phyloP scores from a whole-genome alignment of 73 alveolate species.

The Durusdinium trenchii region DNA sequence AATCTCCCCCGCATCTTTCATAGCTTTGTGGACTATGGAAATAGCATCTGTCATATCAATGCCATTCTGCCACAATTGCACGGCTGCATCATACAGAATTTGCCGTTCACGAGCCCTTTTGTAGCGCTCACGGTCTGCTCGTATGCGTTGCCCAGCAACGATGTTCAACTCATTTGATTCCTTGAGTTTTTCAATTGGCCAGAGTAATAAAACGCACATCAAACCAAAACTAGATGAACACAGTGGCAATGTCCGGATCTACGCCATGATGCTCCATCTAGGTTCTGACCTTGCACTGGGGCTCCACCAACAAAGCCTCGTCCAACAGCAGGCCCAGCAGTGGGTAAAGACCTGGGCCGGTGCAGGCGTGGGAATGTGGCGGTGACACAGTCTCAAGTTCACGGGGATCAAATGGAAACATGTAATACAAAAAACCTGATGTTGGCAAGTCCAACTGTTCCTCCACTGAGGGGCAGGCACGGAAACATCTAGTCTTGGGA shows the following conservation, averaged over 20 bases:
- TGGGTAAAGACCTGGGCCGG: not conserved
- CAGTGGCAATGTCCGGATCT: too few species aligned
- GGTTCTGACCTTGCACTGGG: not conserved
- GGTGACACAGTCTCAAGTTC: too few species aligned
- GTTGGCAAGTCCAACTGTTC: not conserved
- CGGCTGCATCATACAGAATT: too few species aligned
- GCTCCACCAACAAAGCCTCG: not conserved
- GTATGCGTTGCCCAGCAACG: not conserved
- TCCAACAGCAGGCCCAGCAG: slow-evolving; percentile 23
- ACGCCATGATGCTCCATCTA: not conserved
- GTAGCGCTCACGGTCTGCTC: not conserved
- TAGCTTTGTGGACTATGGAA: not conserved
- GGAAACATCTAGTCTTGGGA: not conserved
- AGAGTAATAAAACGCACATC: too few species aligned
- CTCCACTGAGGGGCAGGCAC: not conserved
- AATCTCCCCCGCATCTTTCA: not conserved
- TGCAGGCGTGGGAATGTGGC: not conserved
- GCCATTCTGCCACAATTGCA: too few species aligned
- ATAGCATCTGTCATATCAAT: not conserved
- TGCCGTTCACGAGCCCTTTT: not conserved
- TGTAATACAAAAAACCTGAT: too few species aligned
- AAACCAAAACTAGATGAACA: too few species aligned
- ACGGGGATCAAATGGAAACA: too few species aligned
- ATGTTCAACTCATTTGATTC: not conserved
- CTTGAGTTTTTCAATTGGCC: too few species aligned